phyloP scores from a whole-genome alignment of 352 stramenopile genomes.

The Pythium periplocum region DNA sequence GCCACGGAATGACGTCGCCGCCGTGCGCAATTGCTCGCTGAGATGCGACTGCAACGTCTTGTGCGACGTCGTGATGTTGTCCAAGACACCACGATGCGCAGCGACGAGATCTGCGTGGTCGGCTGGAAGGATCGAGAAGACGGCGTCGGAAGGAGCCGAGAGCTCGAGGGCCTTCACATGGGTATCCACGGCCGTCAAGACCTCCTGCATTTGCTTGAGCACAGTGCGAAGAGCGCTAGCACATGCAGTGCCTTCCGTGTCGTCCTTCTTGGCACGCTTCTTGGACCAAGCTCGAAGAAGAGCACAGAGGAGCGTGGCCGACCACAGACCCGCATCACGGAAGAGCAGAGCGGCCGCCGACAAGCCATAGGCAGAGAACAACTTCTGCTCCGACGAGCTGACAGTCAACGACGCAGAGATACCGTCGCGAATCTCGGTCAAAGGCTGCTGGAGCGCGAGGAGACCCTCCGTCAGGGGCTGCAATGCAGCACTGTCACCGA shows the following conservation, averaged over 20 bases:
- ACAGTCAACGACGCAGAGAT: conserved; percentile 7
- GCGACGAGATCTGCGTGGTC: conserved; percentile 36
- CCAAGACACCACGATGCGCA: conserved; percentile 11
- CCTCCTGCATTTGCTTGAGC: conserved; percentile 62
- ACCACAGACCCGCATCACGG: conserved; percentile 53
- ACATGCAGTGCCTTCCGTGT: conserved; percentile 19
- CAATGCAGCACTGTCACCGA: not conserved
- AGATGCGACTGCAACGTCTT: conserved; percentile 6
- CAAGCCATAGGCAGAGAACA: conserved; percentile 45
- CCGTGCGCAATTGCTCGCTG: conserved; percentile 18
- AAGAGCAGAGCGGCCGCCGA: conserved; percentile 48
- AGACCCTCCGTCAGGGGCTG: not conserved
- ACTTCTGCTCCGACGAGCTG: not conserved
- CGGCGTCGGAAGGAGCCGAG: not conserved
- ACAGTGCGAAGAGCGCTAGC: conserved; percentile 35
- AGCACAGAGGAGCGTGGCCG: conserved; percentile 39
- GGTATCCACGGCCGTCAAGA: conserved; percentile 28
- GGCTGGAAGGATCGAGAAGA: conserved; percentile 1
- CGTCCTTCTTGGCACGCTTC: conserved; percentile 69
- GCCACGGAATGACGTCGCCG: conserved; percentile 14
- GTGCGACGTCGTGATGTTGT: conserved; percentile 9
- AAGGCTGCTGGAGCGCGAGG: conserved; percentile 7
- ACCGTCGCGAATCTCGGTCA: conserved; percentile 13
- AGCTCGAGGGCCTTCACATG: conserved; percentile 31
- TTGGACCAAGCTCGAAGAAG: conserved; percentile 37